Evolutionary conservation across 2,329 filamentous ascomycete species (phyloP).

Genomic region (Fusarium sulawesiense): DNA sequence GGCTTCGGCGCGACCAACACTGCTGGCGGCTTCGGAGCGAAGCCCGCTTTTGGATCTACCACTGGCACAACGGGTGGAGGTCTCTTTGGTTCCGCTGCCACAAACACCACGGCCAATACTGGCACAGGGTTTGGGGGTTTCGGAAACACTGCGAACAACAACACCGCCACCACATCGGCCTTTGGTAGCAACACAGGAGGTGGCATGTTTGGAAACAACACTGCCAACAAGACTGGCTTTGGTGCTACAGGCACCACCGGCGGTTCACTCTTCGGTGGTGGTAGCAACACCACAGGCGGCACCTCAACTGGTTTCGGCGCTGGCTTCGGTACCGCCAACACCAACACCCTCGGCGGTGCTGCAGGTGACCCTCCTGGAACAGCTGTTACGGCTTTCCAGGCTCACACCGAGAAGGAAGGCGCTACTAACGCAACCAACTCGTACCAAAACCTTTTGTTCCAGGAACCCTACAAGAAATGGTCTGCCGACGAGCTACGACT

Average conservation of each 20-base stretch:
- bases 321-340: conserved; percentile 58
- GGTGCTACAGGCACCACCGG: conserved; percentile 56
- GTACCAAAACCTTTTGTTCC: conserved; percentile 84
- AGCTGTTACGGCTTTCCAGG: conserved; percentile 73
- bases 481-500: conserved; percentile 87
- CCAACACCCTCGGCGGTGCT: conserved; percentile 62
- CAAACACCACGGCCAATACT: conserved; percentile 54
- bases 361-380: conserved; percentile 75
- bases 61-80: conserved; percentile 55
- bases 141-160: conserved; percentile 48
- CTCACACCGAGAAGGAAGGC: conserved; percentile 79
- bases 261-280: conserved; percentile 61
- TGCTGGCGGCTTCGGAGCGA: conserved; percentile 54
- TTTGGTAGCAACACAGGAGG: conserved; percentile 57
- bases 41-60: conserved; percentile 66
- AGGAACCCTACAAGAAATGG: conserved; percentile 86
- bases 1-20: conserved; percentile 53
- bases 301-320: conserved; percentile 51
- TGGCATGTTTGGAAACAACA: conserved; percentile 65
- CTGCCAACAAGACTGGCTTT: conserved; percentile 62
- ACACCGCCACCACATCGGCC: conserved; percentile 48
- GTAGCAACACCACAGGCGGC: conserved; percentile 42
- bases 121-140: conserved; percentile 58
- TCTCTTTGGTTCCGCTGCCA: conserved; percentile 58
- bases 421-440: conserved; percentile 67